Conservation (phyloP, 2,329 filamentous ascomycete genomes). For the Chaetothyriales sp. region DNA sequence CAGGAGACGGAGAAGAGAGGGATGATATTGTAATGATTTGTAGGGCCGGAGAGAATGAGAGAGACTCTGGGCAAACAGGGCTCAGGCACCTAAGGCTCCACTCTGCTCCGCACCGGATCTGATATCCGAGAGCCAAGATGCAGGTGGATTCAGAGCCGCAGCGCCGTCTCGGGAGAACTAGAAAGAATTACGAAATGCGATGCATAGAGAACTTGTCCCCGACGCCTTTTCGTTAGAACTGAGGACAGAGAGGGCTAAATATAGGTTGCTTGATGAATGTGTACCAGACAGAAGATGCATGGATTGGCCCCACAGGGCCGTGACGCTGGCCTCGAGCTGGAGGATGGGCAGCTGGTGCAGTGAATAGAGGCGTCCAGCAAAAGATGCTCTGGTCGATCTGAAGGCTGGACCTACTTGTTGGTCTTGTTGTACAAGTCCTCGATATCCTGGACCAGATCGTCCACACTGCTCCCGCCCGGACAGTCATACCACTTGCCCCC, state of each 20-base stretch:
- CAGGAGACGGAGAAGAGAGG: neutral
- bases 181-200: no score
- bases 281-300: slow-evolving; percentile 52
- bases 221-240: neutral
- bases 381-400: slow-evolving; percentile 53
- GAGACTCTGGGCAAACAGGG: neutral
- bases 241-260: neutral
- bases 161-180: no score
- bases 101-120: neutral
- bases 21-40: neutral
- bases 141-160: no score
- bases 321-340: slow-evolving; percentile 57
- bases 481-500: slow-evolving; percentile 43
- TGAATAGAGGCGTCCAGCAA: slow-evolving; percentile 60
- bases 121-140: neutral
- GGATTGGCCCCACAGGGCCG: slow-evolving; percentile 57
- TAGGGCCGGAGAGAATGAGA: no score
- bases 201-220: neutral
- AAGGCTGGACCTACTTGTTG: slow-evolving; percentile 14
- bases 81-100: no score
- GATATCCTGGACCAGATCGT: slow-evolving; percentile 61
- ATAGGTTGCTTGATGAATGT: slow-evolving; percentile 53
- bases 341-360: slow-evolving; percentile 56
- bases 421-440: slow-evolving; percentile 48
- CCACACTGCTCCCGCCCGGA: slow-evolving; percentile 25